A percentile compares a stretch with the other conserved stretches of the same genome.
phyloP scores from a whole-genome alignment of 2,329 filamentous ascomycete genomes.

The Ophiostoma piceae region DNA sequence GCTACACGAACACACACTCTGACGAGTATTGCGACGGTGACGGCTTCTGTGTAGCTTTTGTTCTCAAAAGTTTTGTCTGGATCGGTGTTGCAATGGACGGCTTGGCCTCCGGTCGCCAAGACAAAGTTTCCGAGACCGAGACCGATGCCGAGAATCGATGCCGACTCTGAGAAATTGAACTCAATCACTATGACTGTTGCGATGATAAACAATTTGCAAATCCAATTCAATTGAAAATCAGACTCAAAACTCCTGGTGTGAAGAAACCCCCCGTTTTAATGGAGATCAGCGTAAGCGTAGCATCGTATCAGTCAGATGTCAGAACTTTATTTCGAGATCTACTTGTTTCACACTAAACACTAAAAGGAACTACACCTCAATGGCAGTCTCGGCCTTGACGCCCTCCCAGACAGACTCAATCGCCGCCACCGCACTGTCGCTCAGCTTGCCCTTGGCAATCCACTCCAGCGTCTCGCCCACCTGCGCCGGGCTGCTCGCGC shows the following conservation, averaged over 20 bases:
- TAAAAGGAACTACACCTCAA: neutral
- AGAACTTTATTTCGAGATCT: neutral
- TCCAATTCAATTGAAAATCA: too few relatives aligned
- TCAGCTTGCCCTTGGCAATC: conserved; percentile 39
- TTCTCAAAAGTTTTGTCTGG: too few relatives aligned
- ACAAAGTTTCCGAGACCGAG: neutral
- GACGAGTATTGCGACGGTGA: neutral
- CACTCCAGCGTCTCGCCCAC: conserved; percentile 34
- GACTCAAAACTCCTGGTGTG: too few relatives aligned
- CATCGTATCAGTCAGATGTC: neutral
- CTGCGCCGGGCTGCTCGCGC: conserved; percentile 34
- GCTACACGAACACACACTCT: neutral
- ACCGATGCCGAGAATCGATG: neutral
- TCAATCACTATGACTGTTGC: neutral
- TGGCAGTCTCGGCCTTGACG: conserved; percentile 44
- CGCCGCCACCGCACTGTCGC: conserved; percentile 32
- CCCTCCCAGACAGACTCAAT: conserved; percentile 50
- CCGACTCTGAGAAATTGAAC: neutral
- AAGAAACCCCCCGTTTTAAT: too few relatives aligned
- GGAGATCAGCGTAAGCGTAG: neutral
- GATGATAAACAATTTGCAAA: neutral
- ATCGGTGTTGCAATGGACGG: too few relatives aligned
- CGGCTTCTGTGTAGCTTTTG: neutral
- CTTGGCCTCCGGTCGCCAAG: neutral
- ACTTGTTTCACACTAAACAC: neutral